These are phyloP conservation scores for Ascodesmis nigricans DNA, from an alignment of 495 filamentous ascomycete species.

Conservation along the genomic window DNA sequence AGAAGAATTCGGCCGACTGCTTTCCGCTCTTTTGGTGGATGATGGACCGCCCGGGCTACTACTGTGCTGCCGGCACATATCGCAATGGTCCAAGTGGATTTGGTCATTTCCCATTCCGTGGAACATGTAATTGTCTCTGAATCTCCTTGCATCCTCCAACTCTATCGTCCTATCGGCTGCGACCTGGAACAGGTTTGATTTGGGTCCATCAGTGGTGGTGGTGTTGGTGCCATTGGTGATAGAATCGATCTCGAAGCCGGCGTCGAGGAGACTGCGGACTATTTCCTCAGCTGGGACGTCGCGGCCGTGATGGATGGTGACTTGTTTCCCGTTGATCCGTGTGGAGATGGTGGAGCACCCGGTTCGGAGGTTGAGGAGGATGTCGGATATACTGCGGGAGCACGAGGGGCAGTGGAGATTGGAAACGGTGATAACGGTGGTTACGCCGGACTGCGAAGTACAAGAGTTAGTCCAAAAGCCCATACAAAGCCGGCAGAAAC, in stretches of 20 bases:
- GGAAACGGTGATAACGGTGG: conserved; percentile 13
- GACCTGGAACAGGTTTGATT: not conserved
- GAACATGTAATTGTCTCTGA: not conserved
- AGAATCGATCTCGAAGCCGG: conserved; percentile 18
- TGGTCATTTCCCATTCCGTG: not conserved
- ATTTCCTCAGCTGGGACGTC: conserved; percentile 12
- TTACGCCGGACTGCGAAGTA: no score
- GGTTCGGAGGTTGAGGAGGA: conserved; percentile 13
- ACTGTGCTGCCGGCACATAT: conserved; percentile 8
- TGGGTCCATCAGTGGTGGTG: not conserved
- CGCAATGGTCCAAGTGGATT: conserved; percentile 13
- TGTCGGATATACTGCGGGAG: conserved; percentile 11
- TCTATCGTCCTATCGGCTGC: not conserved
- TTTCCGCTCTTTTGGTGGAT: not conserved
- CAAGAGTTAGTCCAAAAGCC: no score
- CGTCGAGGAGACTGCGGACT: conserved; percentile 10
- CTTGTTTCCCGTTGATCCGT: conserved; percentile 11
- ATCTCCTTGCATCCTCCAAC: not conserved
- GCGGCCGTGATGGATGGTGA: conserved; percentile 12
- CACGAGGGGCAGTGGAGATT: conserved; percentile 19
- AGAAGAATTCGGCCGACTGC: not conserved
- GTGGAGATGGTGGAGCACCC: conserved; percentile 12
- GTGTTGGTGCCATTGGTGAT: not conserved
- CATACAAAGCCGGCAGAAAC: no score
- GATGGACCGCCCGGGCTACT: not conserved